These are phyloP conservation scores for Fusarium caatingaense DNA, from an alignment of 2,329 filamentous ascomycete genomes.

Conservation along the genomic window DNA sequence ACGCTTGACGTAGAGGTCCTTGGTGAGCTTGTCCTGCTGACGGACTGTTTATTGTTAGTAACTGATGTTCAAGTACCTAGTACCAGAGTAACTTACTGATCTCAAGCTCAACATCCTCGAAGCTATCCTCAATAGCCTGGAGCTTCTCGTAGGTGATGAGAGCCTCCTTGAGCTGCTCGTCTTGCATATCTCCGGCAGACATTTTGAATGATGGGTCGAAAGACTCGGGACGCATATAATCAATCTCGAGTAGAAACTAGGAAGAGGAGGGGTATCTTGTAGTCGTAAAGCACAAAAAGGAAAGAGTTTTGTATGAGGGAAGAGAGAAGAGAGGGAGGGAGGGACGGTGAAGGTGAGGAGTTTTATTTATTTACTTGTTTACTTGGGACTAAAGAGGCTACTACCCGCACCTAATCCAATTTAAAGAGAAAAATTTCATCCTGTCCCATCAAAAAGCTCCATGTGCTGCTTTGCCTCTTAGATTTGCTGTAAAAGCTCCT, in stretches of 20 bases:
- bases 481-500: slow-evolving; percentile 26
- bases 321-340: background rate
- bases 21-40: slow-evolving; percentile 74
- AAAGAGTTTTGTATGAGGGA: slow-evolving; percentile 11
- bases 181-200: slow-evolving; percentile 53
- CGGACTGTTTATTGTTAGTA: slow-evolving; percentile 68
- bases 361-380: slow-evolving; percentile 30
- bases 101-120: slow-evolving; percentile 84
- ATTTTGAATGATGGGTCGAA: slow-evolving; percentile 44
- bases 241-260: slow-evolving; percentile 16
- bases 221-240: slow-evolving; percentile 26
- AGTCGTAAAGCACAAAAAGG: background rate
- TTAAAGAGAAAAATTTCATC: slow-evolving; percentile 17
- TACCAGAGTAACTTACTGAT: slow-evolving; percentile 70
- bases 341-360: slow-evolving; percentile 15
- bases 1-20: slow-evolving; percentile 81
- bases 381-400: slow-evolving; percentile 6
- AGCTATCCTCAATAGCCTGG: slow-evolving; percentile 82
- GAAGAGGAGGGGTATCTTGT: slow-evolving; percentile 28
- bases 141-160: slow-evolving; percentile 79
- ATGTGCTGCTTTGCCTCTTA: slow-evolving; percentile 1
- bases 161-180: slow-evolving; percentile 47
- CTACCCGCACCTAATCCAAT: slow-evolving; percentile 13
- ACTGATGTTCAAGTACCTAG: background rate
- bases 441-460: slow-evolving; percentile 13